These are phyloP conservation scores for Coniosporium tulheliwenetii DNA, from an alignment of 2,329 filamentous ascomycete genomes.

Conservation along the genomic window DNA sequence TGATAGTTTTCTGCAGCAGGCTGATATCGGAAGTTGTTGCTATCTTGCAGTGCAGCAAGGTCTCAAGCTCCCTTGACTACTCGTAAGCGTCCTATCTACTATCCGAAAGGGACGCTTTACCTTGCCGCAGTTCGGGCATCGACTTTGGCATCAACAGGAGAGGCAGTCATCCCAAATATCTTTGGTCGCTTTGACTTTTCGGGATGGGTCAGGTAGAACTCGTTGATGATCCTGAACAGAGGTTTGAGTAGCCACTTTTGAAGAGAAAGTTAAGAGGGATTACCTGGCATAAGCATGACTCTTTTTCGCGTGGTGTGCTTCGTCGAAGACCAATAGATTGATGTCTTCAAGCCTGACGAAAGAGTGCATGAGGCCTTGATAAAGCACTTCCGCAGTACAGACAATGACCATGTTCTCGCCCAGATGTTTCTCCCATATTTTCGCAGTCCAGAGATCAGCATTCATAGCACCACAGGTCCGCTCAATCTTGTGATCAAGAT, in stretches of 20 bases:
- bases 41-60: conserved; percentile 65
- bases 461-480: conserved; percentile 60
- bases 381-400: conserved; percentile 78
- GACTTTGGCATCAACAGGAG: conserved; percentile 70
- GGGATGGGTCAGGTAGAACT: conserved; percentile 51
- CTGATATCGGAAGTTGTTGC: conserved; percentile 53
- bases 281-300: conserved; percentile 72
- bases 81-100: too few relatives aligned
- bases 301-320: conserved; percentile 92
- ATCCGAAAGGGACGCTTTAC: conserved; percentile 9
- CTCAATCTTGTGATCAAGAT: conserved; percentile 60
- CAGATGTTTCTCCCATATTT: conserved; percentile 44
- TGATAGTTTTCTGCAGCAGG: conserved; percentile 42
- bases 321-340: conserved; percentile 86
- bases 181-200: conserved; percentile 43
- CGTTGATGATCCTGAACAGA: conserved; percentile 55
- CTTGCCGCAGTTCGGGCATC: conserved; percentile 55
- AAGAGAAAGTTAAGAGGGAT: conserved; percentile 1
- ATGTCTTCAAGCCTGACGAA: conserved; percentile 71
- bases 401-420: conserved; percentile 67
- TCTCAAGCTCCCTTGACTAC: conserved; percentile 45
- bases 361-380: conserved; percentile 60
- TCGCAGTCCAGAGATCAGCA: conserved; percentile 42
- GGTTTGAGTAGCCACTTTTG: conserved; percentile 1
- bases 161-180: conserved; percentile 94